Percentiles rank a stretch among this genome's conserved stretches.
Evolutionary conservation across 352 stramenopile species (phyloP).

Genomic region (Phytophthora sojae): DNA sequence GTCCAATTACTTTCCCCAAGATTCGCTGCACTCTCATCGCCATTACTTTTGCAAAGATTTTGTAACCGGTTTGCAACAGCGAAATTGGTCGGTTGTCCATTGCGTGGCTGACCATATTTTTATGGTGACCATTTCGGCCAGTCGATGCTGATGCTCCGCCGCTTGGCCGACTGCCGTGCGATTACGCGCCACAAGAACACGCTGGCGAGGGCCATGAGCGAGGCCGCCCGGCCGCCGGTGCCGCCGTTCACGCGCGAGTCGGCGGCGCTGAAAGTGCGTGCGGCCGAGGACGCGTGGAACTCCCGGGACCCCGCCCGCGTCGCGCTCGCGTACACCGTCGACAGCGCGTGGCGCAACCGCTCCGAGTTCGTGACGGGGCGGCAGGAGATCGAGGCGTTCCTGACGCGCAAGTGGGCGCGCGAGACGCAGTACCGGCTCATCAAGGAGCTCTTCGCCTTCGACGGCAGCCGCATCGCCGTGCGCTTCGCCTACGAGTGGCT

Average conservation of each 20-base stretch:
- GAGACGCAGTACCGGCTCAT: slow-evolving; percentile 90
- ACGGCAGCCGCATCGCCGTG: slow-evolving; percentile 87
- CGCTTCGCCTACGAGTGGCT: slow-evolving; percentile 90
- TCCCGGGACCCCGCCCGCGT: slow-evolving; percentile 72
- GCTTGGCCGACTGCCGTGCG: not conserved
- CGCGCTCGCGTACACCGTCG: slow-evolving; percentile 81
- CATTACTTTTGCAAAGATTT: not conserved
- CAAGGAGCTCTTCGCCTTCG: slow-evolving; percentile 90
- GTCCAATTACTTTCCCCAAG: not conserved
- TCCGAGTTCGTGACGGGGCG: slow-evolving; percentile 82
- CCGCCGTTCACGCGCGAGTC: slow-evolving; percentile 86
- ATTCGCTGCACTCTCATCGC: not conserved
- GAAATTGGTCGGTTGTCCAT: slow-evolving; percentile 6
- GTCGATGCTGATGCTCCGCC: slow-evolving; percentile 3
- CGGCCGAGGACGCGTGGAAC: slow-evolving; percentile 92
- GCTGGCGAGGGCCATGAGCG: slow-evolving; percentile 21
- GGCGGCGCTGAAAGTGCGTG: slow-evolving; percentile 81
- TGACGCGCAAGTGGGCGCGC: slow-evolving; percentile 75
- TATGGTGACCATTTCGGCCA: too few relatives aligned
- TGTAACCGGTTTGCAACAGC: slow-evolving; percentile 1
- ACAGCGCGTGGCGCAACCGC: slow-evolving; percentile 90
- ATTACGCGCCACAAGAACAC: not conserved
- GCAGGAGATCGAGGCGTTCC: slow-evolving; percentile 78
- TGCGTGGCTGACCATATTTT: not conserved
- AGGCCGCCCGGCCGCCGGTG: slow-evolving; percentile 45